Evolutionary conservation across 139 green algal species (phyloP).

Genomic region (Coelastrella sp.): DNA sequence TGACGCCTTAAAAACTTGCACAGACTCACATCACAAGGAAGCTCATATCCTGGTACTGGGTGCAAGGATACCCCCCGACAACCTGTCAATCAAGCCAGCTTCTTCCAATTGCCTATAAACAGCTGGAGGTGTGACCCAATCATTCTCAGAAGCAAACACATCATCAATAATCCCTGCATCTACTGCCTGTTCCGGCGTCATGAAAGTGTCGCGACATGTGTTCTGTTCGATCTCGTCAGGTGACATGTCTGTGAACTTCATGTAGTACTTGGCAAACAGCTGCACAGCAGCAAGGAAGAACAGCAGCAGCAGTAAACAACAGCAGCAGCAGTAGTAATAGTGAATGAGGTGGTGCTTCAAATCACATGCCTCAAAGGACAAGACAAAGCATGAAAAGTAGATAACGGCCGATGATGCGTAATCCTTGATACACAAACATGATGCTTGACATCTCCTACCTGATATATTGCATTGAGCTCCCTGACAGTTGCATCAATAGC

Average conservation of each 20-base stretch:
- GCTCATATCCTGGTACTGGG: background rate
- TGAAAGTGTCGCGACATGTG: slow-evolving; percentile 89
- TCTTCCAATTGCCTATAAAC: slow-evolving; percentile 49
- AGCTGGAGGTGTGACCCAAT: slow-evolving; percentile 54
- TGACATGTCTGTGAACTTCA: slow-evolving; percentile 79
- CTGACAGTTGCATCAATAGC: slow-evolving; percentile 67
- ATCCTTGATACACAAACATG: no score
- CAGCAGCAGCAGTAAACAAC: background rate
- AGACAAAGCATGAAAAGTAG: no score
- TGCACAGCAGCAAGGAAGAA: slow-evolving; percentile 41
- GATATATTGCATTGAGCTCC: slow-evolving; percentile 77
- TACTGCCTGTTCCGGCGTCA: slow-evolving; percentile 80
- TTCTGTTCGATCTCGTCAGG: slow-evolving; percentile 82
- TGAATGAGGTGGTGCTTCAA: background rate
- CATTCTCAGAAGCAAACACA: slow-evolving; percentile 48
- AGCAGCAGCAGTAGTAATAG: slow-evolving; percentile 1
- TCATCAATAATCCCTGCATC: slow-evolving; percentile 68
- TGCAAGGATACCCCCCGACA: slow-evolving; percentile 38
- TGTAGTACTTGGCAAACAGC: slow-evolving; percentile 81
- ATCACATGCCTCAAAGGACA: background rate
- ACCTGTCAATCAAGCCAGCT: slow-evolving; percentile 55
- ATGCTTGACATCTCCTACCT: no score
- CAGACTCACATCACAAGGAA: no score
- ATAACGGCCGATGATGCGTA: no score
- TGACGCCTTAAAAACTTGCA: no score